These are phyloP conservation scores for Ceratocystis huliohia DNA, from an alignment of 2,329 filamentous ascomycete species.

Conservation along the genomic window DNA sequence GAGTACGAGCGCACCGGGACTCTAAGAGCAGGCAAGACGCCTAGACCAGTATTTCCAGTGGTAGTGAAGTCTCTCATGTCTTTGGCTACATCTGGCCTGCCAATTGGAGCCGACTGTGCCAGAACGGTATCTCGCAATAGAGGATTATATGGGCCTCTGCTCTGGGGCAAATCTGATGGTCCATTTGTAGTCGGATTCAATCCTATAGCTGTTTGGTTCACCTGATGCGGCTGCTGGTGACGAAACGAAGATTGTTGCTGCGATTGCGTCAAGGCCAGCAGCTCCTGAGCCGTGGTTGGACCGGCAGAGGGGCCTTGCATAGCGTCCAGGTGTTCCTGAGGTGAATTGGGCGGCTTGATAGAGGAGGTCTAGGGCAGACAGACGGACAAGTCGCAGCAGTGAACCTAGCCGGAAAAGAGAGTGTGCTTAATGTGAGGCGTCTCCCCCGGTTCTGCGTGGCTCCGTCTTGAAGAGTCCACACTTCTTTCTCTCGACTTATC, in stretches of 20 bases:
- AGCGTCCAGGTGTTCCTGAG: neutral
- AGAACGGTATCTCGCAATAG: neutral
- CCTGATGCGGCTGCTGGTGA: neutral
- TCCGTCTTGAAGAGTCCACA: no score
- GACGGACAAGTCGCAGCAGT: no score
- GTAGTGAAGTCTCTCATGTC: no score
- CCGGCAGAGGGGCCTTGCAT: neutral
- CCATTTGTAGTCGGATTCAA: neutral
- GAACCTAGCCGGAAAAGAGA: no score
- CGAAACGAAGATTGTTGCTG: neutral
- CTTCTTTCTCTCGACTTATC: neutral
- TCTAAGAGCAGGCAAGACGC: no score
- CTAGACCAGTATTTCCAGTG: no score
- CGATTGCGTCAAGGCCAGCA: neutral
- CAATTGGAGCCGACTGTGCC: no score
- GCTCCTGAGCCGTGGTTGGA: neutral
- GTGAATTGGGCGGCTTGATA: neutral
- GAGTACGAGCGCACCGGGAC: no score
- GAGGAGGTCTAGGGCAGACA: no score
- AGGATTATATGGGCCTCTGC: neutral
- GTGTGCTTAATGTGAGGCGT: no score
- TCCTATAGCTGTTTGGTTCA: neutral
- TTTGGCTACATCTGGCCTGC: no score
- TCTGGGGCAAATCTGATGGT: neutral
- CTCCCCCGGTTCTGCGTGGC: no score